Base-by-base conservation (phyloP, 768 basidiomycete species). In the Brasilioporus rufonigricans region DNA sequence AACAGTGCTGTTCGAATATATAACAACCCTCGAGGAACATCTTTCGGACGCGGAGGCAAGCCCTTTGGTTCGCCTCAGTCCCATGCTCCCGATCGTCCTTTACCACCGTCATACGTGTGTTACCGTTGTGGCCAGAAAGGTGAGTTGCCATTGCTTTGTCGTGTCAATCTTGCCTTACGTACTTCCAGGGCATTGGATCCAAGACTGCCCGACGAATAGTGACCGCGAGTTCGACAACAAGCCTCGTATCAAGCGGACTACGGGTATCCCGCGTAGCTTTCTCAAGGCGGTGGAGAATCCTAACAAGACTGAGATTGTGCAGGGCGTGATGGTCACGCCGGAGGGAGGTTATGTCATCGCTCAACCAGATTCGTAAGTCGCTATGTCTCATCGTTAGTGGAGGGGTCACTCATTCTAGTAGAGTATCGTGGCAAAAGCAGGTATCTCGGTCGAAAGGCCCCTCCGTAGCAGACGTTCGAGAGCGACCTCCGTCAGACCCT, bases 61-160 rank as follows among this genome's bases (percentile, higher is more conserved):
- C 80, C 70, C 21, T 66, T 48, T 44, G 36, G 5, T 31, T 29
- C 84, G 52, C 76, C 75, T 60, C 74, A 78, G 62, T 73, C 78
- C 62, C 78, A 80, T 65, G 75, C 83, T 64, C 75, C 79, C 69
- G 88, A 92, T 48, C 81, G 86, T 55, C 91, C 93, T 31, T 75
- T 97, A 12, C 97, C 97, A 26, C 82, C 90, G 1, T 96, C 94
- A 55, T 99, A 99, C 74, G 95, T 98, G 4, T 99, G 97, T 69
- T 98, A 98, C 70, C 88, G 97, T 35, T 99, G 97, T 73, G 94
- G 95, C 44, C 91, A 97, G 74, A 96, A 97, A 85, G 97, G 95
- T 89, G 69, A 48, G 77, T 59, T 48, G 35, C 16, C 19, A 12
- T 23, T 23, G 6, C 10, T 29, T 50, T 27, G 44, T 52, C 24